phyloP scores from a whole-genome alignment of 2,329 filamentous ascomycete genomes.

The Hymenoscyphus repandus region DNA sequence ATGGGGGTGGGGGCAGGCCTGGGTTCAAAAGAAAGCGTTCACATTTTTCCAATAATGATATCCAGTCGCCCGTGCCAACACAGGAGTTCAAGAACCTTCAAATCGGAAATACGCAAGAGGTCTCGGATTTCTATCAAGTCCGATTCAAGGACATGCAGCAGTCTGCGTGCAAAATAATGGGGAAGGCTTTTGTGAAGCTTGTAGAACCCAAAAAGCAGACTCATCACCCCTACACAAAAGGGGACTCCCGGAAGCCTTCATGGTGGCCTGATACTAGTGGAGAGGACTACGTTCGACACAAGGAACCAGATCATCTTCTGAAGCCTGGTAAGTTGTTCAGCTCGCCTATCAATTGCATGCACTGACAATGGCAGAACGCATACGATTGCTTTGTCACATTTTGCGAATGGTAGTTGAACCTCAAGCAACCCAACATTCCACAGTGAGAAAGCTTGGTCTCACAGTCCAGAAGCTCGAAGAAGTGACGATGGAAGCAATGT shows the following conservation, averaged over 20 bases:
- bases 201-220: constrained; percentile 75
- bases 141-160: constrained; percentile 65
- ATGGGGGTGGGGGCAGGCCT: constrained; percentile 19
- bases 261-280: constrained; percentile 60
- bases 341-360: not conserved
- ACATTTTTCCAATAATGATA: constrained; percentile 16
- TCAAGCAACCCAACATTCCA: constrained; percentile 34
- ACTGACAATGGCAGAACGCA: constrained; percentile 43
- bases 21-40: constrained; percentile 21
- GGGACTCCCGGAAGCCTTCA: constrained; percentile 54
- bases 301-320: constrained; percentile 68
- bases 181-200: constrained; percentile 70
- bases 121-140: constrained; percentile 56
- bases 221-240: constrained; percentile 66
- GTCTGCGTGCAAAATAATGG: constrained; percentile 64
- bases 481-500: constrained; percentile 52
- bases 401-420: constrained; percentile 45
- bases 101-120: constrained; percentile 48
- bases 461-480: constrained; percentile 51
- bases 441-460: constrained; percentile 45
- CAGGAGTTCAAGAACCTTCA: constrained; percentile 35
- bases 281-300: constrained; percentile 57
- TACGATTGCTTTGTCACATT: constrained; percentile 55
- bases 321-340: constrained; percentile 50
- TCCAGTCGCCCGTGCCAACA: constrained; percentile 13